phyloP scores from a whole-genome alignment of 176 grass and related monocot genomes.

The Thinopyrum elongatum region DNA sequence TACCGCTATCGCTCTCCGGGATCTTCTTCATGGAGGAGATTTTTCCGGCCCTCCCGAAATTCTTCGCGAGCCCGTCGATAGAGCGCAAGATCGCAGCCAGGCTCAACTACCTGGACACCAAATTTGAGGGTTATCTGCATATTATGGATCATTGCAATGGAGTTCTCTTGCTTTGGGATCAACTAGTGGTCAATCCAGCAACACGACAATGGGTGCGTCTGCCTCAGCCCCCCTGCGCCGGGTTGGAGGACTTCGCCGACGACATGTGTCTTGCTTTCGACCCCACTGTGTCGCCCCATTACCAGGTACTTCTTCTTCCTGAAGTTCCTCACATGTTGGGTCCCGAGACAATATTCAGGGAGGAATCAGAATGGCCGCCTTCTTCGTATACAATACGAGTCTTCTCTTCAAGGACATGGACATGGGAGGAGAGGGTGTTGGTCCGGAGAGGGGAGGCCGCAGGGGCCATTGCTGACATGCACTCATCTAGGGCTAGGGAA shows the following conservation, averaged over 20 bases:
- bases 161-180: background rate
- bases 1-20: background rate
- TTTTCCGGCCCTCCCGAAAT: background rate
- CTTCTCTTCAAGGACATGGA: background rate
- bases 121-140: no score
- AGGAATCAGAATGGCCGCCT: background rate
- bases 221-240: background rate
- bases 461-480: background rate
- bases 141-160: background rate
- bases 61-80: background rate
- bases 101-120: background rate
- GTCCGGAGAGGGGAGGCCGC: constrained; percentile 3
- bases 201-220: background rate
- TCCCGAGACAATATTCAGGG: background rate
- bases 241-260: background rate
- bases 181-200: background rate
- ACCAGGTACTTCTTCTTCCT: background rate
- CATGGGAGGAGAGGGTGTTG: background rate
- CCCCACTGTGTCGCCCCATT: background rate
- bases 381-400: background rate
- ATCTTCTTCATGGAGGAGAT: background rate
- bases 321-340: no score
- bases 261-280: background rate
- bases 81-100: background rate
- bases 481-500: no score